phyloP scores from a whole-genome alignment of 2,329 filamentous ascomycete genomes.

The Colletotrichum horii region DNA sequence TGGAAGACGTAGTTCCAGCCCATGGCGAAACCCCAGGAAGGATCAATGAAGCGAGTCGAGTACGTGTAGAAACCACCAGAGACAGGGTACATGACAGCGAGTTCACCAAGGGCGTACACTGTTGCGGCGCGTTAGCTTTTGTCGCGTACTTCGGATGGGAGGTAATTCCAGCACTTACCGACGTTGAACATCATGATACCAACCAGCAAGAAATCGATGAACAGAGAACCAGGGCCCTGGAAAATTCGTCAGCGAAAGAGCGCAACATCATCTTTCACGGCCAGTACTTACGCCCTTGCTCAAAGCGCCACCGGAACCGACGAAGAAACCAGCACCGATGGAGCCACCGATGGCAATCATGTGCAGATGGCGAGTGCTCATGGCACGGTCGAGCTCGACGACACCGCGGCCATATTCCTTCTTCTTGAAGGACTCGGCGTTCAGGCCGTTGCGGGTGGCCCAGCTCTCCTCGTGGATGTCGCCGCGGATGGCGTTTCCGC shows the following conservation, averaged over 20 bases:
- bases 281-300: constrained; percentile 39
- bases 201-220: constrained; percentile 59
- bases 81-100: constrained; percentile 66
- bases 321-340: constrained; percentile 68
- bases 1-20: constrained; percentile 57
- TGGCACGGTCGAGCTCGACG: constrained; percentile 46
- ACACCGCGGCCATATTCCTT: constrained; percentile 22
- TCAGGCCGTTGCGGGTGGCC: constrained; percentile 42
- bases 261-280: fast-evolving
- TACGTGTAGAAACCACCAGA: constrained; percentile 69
- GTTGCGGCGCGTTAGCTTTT: neutral
- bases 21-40: constrained; percentile 63
- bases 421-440: constrained; percentile 44
- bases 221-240: constrained; percentile 43
- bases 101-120: constrained; percentile 64
- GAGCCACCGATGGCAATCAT: constrained; percentile 69
- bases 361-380: constrained; percentile 64
- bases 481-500: constrained; percentile 19
- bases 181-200: constrained; percentile 68
- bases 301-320: constrained; percentile 61
- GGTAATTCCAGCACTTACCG: neutral
- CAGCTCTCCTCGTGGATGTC: constrained; percentile 33
- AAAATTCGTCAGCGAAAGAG: neutral
- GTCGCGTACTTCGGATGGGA: fast-evolving
- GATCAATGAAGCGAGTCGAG: constrained; percentile 65